Evolutionary conservation across 345 rosid genomes (phyloP).

Genomic region (Eucalyptus brandiana): DNA sequence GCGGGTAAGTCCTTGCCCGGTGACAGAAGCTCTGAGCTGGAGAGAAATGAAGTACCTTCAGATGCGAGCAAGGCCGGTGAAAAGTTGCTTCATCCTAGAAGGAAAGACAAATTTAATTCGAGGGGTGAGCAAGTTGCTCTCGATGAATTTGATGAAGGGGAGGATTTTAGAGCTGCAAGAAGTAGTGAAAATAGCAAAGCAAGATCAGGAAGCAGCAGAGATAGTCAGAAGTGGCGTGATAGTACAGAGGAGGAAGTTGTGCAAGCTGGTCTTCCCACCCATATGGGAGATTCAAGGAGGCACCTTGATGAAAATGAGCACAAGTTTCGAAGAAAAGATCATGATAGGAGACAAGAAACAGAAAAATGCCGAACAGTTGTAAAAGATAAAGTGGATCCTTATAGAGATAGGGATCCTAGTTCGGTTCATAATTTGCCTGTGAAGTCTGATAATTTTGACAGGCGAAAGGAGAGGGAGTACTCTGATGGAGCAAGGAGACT

Average conservation of each 20-base stretch:
- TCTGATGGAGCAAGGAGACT: slow-evolving; percentile 46
- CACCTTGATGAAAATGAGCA: slow-evolving; percentile 42
- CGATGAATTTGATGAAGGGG: slow-evolving; percentile 56
- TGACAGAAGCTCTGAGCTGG: slow-evolving; percentile 40
- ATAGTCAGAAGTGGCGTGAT: slow-evolving; percentile 55
- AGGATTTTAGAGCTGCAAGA: slow-evolving; percentile 71
- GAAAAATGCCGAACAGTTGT: slow-evolving; percentile 33
- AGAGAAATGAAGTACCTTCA: slow-evolving; percentile 19
- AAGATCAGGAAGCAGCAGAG: slow-evolving; percentile 77
- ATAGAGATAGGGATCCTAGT: slow-evolving; percentile 44
- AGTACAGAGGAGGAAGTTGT: slow-evolving; percentile 77
- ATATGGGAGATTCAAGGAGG: slow-evolving; percentile 25
- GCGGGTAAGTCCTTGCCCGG: slow-evolving; percentile 14
- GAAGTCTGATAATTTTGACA: slow-evolving; percentile 50
- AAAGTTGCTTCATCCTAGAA: slow-evolving; percentile 4
- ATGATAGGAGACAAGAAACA: slow-evolving; percentile 42
- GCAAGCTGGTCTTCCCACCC: slow-evolving; percentile 44
- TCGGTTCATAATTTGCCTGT: slow-evolving; percentile 15
- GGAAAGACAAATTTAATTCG: slow-evolving; percentile 26
- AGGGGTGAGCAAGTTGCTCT: slow-evolving; percentile 18
- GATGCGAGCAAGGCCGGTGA: slow-evolving; percentile 9
- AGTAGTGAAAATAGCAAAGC: slow-evolving; percentile 90
- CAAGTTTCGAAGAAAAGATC: slow-evolving; percentile 44
- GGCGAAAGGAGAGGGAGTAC: slow-evolving; percentile 59
- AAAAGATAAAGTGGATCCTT: slow-evolving; percentile 52